Evolutionary conservation across 2,329 filamentous ascomycete species (phyloP), one percentile per base, ranked within the genome.

Genomic region (Nannizziopsis arthrosporioides): DNA sequence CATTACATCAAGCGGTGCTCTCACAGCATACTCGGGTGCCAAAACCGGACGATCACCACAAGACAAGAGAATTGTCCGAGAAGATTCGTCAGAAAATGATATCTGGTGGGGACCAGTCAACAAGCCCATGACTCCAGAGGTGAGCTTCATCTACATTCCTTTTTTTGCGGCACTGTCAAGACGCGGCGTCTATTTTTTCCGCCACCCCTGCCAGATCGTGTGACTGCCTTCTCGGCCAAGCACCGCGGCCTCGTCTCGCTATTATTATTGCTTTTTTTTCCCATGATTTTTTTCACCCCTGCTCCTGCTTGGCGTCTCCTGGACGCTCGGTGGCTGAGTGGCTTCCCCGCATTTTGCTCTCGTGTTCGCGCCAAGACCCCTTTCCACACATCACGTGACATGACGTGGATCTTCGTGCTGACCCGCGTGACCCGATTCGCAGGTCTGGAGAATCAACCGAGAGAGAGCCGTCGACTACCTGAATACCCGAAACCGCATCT

Each of bases 401-500:
- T 67, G 60, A 66, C 58, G 55, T 65, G 48, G 22, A 27, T 15
- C 17, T 27, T 3, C 22, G 17, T 48, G 18, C 48, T 51, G 39
- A 50, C 39, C 38, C 30, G 51, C 42, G 47, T 36, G 52, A 45
- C 46, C 51, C 55, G 63, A 66, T 59, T 66, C 59, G 44, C 60
- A 98, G 92, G 90, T 96, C 68, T 98, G 92, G 92, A 87, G 88
- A 64, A 98, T 98, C 75, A 98, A 98, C 81, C 83, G 92, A 61
- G 92, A 98, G 71, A 89, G 92, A 75, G 92, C 92, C 53, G 81
- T 98, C 68, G 92, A 98, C 74, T 98, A 98, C 75, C 82, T 98
- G 61, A 98, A 98, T 80, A 98, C 92, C 56, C 81, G 92, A 63
- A 94, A 93, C 69, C 87, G 92, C 64, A 96, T 98, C 74, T 98